Base-by-base conservation (phyloP, 768 basidiomycete genomes). In the Zangia roseola region DNA sequence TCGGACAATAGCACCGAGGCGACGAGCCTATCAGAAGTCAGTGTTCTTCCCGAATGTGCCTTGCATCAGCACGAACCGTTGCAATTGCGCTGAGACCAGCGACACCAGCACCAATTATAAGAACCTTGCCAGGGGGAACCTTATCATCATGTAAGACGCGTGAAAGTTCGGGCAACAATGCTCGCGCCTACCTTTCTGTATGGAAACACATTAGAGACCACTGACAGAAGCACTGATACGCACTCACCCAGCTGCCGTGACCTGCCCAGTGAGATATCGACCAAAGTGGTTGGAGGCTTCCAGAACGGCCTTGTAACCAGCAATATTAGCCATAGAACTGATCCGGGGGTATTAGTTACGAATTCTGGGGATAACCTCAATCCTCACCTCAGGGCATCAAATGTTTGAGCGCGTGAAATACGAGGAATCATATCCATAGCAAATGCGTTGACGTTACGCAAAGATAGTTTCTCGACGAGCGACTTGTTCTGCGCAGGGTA, bases 351-450 rank as follows among this genome's bases (percentile, higher is more conserved):
- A 34, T 44, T 41, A 26, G 30, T 6, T 40, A 38, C n/a, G 46
- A 25, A 53, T 35, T 41, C 40, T 44, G 26, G 12, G 16, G 13
- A 43, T 10, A 25, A 23, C 52, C 28, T 46, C 14, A 21, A 54
- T 38, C 47, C 66, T 54, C 45, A 87, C 89, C 88, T 91, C 58
- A 94, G 71, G 31, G 86, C 91, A 69, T 94, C 91, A 55, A 92
- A 94, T 19, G 87, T 87, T 66, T 94, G 91, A 38, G 91, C 91
- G 45, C 91, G 81, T 52, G 89, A 92, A 57, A 94, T 92, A 49
- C 91, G 81, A 58, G 91, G 91, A 73, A 94, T 91, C 80, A 86
- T 81, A 63, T 94, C 91, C 91, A 94, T 94, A 46, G 86, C 90
- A 61, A 94, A 88, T 23, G 80, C 82, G 55, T 83, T 89, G 47